A percentile compares a stretch with the other conserved stretches of the same genome.
These are phyloP conservation scores for Penicillium malachiteum DNA, from an alignment of 495 filamentous ascomycete genomes.

Conservation along the genomic window DNA sequence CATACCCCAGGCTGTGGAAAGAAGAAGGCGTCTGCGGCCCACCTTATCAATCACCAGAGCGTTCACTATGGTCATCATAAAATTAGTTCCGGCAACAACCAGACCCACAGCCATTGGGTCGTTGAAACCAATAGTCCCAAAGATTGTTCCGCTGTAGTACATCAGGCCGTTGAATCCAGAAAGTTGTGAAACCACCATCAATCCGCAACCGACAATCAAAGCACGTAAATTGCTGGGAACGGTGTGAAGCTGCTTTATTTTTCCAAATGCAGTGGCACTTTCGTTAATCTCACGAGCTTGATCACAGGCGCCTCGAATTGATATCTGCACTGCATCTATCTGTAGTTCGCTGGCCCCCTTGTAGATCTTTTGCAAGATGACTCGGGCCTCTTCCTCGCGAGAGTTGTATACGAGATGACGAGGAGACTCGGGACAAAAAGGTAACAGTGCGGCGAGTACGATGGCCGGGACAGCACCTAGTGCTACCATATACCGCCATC, in stretches of 20 bases:
- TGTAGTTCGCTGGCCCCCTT: constrained; percentile 35
- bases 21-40: constrained; percentile 49
- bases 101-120: constrained; percentile 52
- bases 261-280: constrained; percentile 31
- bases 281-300: constrained; percentile 37
- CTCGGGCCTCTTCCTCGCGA: constrained; percentile 37
- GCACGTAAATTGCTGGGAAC: constrained; percentile 50
- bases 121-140: constrained; percentile 51
- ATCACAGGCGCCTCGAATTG: constrained; percentile 36
- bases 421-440: constrained; percentile 53
- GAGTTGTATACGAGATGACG: constrained; percentile 50
- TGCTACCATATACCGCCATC: constrained; percentile 57
- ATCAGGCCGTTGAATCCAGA: constrained; percentile 52
- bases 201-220: constrained; percentile 47
- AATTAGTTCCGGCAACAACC: constrained; percentile 53
- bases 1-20: constrained; percentile 52
- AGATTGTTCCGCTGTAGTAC: constrained; percentile 54
- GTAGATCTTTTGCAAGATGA: constrained; percentile 40
- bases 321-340: constrained; percentile 36
- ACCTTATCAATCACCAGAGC: constrained; percentile 49
- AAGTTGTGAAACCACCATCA: constrained; percentile 50
- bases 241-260: constrained; percentile 47
- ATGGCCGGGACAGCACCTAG: constrained; percentile 51
- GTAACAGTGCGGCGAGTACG: constrained; percentile 40
- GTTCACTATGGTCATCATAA: constrained; percentile 53